Evolutionary conservation across 2,329 filamentous ascomycete species (phyloP).

Genomic region (Arthroderma uncinatum): DNA sequence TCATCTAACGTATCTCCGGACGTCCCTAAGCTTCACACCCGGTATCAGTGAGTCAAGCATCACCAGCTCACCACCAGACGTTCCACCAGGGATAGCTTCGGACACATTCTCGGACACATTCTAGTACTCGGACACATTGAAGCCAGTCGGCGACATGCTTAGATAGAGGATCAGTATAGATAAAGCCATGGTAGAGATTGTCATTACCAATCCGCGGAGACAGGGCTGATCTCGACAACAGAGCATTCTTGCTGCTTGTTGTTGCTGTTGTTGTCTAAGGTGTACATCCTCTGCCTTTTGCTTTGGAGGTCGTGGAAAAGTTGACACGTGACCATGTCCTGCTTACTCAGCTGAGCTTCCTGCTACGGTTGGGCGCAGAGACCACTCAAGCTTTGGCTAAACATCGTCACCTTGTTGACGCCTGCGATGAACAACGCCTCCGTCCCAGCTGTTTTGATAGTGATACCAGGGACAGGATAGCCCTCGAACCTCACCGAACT

Average conservation of each 20-base stretch:
- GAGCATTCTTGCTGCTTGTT: neutral
- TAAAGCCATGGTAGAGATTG: neutral
- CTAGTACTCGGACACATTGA: neutral
- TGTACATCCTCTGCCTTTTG: neutral
- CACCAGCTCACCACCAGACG: neutral
- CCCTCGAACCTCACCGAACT: neutral
- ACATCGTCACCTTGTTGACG: constrained; percentile 12
- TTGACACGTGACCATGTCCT: neutral
- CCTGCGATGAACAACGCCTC: constrained; percentile 1
- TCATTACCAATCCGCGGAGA: neutral
- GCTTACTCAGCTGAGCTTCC: constrained; percentile 7
- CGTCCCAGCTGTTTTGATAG: neutral
- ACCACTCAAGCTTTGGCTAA: constrained; percentile 21
- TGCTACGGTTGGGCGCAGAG: constrained; percentile 19
- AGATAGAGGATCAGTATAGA: neutral
- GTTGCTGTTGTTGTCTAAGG: neutral
- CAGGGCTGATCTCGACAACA: neutral
- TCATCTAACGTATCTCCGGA: neutral
- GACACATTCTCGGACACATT: neutral
- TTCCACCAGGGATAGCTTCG: neutral
- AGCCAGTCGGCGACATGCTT: neutral
- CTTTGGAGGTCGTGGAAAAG: neutral
- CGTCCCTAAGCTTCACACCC: neutral
- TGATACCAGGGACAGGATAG: neutral
- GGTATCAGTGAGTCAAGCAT: neutral